Conservation (phyloP, 106 monocot genomes). For the Platanthera guangdongensis region DNA sequence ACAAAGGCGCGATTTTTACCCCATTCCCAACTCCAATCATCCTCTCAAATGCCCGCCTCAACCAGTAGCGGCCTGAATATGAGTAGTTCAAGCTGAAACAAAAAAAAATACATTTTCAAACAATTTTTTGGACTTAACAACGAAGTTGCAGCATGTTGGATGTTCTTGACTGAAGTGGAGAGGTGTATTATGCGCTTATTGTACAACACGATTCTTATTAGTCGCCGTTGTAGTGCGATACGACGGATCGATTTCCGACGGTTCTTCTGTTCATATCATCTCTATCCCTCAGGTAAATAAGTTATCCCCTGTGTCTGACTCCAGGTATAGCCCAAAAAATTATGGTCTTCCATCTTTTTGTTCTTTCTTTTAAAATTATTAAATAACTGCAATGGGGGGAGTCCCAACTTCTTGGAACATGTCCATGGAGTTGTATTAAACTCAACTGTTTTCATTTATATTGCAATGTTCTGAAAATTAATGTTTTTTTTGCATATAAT, state of each 20-base stretch:
- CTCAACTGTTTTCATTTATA: conserved; percentile 6
- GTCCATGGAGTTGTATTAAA: background rate
- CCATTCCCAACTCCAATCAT: background rate
- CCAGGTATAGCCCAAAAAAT: background rate
- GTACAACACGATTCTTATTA: background rate
- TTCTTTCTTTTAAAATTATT: background rate
- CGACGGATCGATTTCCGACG: background rate
- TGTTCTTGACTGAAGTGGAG: background rate
- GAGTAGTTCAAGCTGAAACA: background rate
- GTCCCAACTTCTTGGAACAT: background rate
- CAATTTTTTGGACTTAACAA: conserved; percentile 1
- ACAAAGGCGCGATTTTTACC: conserved; percentile 5
- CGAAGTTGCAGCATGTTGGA: background rate
- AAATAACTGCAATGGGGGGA: background rate
- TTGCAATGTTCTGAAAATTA: background rate
- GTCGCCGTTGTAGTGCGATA: background rate
- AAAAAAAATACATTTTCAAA: background rate
- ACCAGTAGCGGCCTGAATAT: background rate
- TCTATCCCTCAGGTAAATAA: background rate
- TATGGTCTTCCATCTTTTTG: background rate
- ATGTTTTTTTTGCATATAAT: background rate
- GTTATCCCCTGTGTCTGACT: background rate
- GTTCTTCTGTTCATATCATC: conserved; percentile 1
- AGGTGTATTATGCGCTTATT: background rate
- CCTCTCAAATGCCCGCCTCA: conserved; percentile 1